Conservation (phyloP, 2,329 filamentous ascomycete species). For the Harringtonia lauricola region DNA sequence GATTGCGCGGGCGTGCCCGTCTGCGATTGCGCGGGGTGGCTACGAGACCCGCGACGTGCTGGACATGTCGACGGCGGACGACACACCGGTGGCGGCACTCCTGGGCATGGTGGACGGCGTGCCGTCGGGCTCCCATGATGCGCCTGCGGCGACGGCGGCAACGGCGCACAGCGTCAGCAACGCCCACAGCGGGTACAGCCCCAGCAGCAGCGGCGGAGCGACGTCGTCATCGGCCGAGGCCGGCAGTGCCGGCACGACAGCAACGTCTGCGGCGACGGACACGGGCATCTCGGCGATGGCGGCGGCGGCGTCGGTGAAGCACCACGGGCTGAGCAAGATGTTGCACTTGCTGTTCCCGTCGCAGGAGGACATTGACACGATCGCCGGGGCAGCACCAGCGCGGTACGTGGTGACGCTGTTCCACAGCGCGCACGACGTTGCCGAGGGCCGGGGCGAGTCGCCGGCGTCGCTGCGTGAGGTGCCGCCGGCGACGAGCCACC, state of each 20-base stretch:
- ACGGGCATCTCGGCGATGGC: slow-evolving; percentile 9
- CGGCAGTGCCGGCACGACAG: neutral
- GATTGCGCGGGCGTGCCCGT: slow-evolving; percentile 7
- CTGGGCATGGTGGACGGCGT: slow-evolving; percentile 15
- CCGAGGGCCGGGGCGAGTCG: slow-evolving; percentile 17
- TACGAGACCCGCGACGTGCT: slow-evolving; percentile 16
- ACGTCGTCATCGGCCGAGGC: neutral
- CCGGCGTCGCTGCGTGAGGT: slow-evolving; percentile 14
- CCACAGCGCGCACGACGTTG: slow-evolving; percentile 19
- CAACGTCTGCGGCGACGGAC: neutral
- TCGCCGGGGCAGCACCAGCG: slow-evolving; percentile 16
- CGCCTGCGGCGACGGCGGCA: too few relatives aligned
- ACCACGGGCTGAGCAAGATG: slow-evolving; percentile 20
- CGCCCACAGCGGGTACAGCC: neutral
- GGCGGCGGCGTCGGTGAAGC: slow-evolving; percentile 11
- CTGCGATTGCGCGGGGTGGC: slow-evolving; percentile 1
- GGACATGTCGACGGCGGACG: slow-evolving; percentile 17
- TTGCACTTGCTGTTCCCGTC: slow-evolving; percentile 23
- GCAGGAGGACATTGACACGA: slow-evolving; percentile 20
- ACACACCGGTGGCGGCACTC: slow-evolving; percentile 19
- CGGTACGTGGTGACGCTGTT: slow-evolving; percentile 20
- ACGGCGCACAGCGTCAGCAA: neutral
- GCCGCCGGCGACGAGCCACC: slow-evolving; percentile 29
- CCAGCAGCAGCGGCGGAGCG: slow-evolving; percentile 4
- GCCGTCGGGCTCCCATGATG: too few relatives aligned